phyloP scores from a whole-genome alignment of 805 yeast genomes.

The Candida alai region DNA sequence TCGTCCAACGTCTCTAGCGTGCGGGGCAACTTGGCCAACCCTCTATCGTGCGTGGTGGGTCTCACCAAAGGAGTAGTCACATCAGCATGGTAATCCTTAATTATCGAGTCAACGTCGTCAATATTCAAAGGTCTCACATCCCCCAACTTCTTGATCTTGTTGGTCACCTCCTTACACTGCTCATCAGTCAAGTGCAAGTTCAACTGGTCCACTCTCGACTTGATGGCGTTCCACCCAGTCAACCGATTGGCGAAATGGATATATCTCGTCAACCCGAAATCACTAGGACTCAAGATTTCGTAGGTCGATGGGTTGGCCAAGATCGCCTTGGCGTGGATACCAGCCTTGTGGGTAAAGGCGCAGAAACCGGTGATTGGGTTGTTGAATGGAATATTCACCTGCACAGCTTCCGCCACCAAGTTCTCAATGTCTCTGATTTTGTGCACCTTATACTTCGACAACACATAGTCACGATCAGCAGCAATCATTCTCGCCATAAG shows the following conservation, averaged over 20 bases:
- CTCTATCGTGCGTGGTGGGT: constrained; percentile 3
- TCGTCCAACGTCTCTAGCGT: constrained; percentile 7
- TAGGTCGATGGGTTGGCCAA: constrained; percentile 98
- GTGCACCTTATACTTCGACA: constrained; percentile 91
- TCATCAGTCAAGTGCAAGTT: constrained; percentile 85
- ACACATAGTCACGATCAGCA: constrained; percentile 93
- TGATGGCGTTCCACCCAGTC: constrained; percentile 99
- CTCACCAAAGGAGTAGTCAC: constrained; percentile 6
- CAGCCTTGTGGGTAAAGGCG: constrained; percentile 99
- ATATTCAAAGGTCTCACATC: constrained; percentile 92
- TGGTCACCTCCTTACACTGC: constrained; percentile 92
- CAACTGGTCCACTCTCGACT: constrained; percentile 95
- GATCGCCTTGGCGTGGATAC: constrained; percentile 98
- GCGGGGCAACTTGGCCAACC: constrained; percentile 8
- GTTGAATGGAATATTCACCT: constrained; percentile 95
- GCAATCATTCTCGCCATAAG: constrained; percentile 99
- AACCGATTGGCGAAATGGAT: constrained; percentile 97
- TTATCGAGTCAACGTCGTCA: constrained; percentile 96
- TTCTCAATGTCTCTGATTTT: constrained; percentile 94
- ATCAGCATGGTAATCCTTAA: constrained; percentile 87
- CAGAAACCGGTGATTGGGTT: constrained; percentile 99
- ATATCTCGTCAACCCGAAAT: constrained; percentile 93
- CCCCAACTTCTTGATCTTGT: constrained; percentile 89
- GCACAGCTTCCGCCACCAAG: constrained; percentile 95
- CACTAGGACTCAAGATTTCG: constrained; percentile 91